phyloP scores from a whole-genome alignment of 805 yeast species.

The Saturnispora mendoncae region DNA sequence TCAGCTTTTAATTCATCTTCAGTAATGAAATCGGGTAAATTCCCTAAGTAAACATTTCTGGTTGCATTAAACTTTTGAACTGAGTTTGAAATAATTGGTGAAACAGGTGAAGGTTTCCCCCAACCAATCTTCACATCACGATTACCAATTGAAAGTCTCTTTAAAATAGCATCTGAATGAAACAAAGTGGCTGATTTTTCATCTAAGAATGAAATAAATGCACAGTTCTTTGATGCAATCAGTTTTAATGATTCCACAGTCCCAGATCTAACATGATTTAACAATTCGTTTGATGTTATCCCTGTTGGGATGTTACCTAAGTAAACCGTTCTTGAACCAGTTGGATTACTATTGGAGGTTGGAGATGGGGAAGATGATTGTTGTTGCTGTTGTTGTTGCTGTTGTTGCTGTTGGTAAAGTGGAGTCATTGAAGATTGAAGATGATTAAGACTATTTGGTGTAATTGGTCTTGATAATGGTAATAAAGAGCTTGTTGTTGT shows the following conservation, averaged over 20 bases:
- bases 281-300: conserved; percentile 67
- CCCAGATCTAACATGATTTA: conserved; percentile 89
- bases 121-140: conserved; percentile 85
- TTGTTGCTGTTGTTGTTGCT: conserved; percentile 3
- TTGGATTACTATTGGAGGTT: conserved; percentile 9
- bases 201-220: conserved; percentile 82
- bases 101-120: conserved; percentile 76
- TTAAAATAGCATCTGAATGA: conserved; percentile 87
- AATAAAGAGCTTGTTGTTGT: background rate
- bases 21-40: conserved; percentile 48
- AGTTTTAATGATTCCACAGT: conserved; percentile 72
- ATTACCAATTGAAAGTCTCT: conserved; percentile 69
- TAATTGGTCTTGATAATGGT: conserved; percentile 6
- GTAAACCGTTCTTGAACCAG: conserved; percentile 71
- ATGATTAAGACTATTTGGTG: conserved; percentile 6
- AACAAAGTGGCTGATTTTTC: conserved; percentile 82
- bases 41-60: conserved; percentile 86
- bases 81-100: conserved; percentile 64
- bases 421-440: conserved; percentile 9
- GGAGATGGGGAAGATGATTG: conserved; percentile 3
- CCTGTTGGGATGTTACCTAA: conserved; percentile 83
- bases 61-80: conserved; percentile 86
- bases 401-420: conserved; percentile 5
- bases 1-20: conserved; percentile 63
- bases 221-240: conserved; percentile 80